Evolutionary conservation across 2,329 filamentous ascomycete species (phyloP), one percentile per base, ranked within the genome.

Genomic region (Fusarium scirpi): DNA sequence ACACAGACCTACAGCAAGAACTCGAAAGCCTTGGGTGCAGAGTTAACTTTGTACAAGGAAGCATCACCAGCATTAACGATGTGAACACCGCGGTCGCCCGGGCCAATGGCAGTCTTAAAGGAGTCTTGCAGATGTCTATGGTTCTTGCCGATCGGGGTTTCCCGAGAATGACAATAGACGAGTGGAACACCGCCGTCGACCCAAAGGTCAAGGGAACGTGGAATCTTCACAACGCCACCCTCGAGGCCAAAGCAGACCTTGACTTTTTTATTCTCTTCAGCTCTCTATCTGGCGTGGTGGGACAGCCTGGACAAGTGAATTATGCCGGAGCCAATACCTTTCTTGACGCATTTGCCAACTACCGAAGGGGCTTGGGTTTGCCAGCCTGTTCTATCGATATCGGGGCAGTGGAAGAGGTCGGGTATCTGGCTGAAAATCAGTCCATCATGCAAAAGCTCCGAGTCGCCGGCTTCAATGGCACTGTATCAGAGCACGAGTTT

Each of bases 201-300:
- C 56, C 56, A 3, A 58, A 58, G 11, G 24, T 44, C 3, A n/a
- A 16, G 22, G 56, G 56, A 2, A 58, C 56, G 0, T 58, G 56
- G 56, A 56, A 59, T 12, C 22, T 59, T 24, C 49, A 58, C 29
- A 56, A 59, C 8, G 49, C 57, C 10, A 38, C 56, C 11, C 29
- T 59, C 6, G 12, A 40, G 3, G 15, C 12, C 5, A 29, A 45
- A 8, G 29, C 56, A 10, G 49, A 59, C 3, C 56, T 59, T 10
- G 56, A 59, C n/a, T 59, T 59, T 20, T 59, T 59, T 8, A n/a
- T 59, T 2, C 48, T 59, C 30, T 59, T 59, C 15, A 55, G 56
- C 9, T 59, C 56, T 15, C 24, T 59, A 3, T 59, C 56, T 12
- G 56, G 56, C 6, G 12, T 59, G 0, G 32, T 59, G 10, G 56